phyloP scores from a whole-genome alignment of 2,329 filamentous ascomycete species.

The Neodidymelliopsis sp. region DNA sequence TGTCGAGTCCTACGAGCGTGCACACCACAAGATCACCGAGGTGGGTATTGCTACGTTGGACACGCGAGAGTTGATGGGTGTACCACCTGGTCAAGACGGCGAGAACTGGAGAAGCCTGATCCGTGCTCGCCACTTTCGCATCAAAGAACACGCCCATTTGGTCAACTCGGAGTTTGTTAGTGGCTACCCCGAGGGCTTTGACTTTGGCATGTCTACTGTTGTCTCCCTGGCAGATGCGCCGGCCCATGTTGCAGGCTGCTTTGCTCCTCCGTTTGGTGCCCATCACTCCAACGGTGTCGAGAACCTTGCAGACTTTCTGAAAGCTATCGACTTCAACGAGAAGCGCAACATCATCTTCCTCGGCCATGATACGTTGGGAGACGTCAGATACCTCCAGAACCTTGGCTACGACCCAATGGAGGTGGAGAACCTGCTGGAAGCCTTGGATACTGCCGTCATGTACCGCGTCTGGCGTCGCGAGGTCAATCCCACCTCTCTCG shows the following conservation, averaged over 20 bases:
- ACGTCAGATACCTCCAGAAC: constrained; percentile 71
- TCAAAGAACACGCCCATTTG: constrained; percentile 71
- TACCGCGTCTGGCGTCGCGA: constrained; percentile 69
- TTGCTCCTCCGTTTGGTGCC: constrained; percentile 62
- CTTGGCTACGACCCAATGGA: constrained; percentile 69
- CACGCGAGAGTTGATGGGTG: constrained; percentile 63
- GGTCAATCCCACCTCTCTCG: constrained; percentile 64
- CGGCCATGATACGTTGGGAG: constrained; percentile 74
- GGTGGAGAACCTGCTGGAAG: constrained; percentile 65
- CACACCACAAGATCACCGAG: constrained; percentile 76
- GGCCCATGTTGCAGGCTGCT: constrained; percentile 60
- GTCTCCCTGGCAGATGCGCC: constrained; percentile 57
- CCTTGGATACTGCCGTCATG: constrained; percentile 76
- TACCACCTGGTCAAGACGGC: constrained; percentile 68
- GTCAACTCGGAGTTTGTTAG: constrained; percentile 72
- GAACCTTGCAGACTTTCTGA: constrained; percentile 2
- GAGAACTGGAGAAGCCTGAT: constrained; percentile 73
- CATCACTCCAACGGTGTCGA: constrained; percentile 11
- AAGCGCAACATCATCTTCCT: constrained; percentile 75
- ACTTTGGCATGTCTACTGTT: constrained; percentile 72
- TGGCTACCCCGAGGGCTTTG: constrained; percentile 77
- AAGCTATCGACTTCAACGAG: constrained; percentile 30
- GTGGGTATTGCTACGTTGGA: constrained; percentile 85
- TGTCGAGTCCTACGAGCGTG: constrained; percentile 78
- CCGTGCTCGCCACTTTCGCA: constrained; percentile 75